Conservation (phyloP, 2,329 filamentous ascomycete species). For the Hypoxylon sp. region DNA sequence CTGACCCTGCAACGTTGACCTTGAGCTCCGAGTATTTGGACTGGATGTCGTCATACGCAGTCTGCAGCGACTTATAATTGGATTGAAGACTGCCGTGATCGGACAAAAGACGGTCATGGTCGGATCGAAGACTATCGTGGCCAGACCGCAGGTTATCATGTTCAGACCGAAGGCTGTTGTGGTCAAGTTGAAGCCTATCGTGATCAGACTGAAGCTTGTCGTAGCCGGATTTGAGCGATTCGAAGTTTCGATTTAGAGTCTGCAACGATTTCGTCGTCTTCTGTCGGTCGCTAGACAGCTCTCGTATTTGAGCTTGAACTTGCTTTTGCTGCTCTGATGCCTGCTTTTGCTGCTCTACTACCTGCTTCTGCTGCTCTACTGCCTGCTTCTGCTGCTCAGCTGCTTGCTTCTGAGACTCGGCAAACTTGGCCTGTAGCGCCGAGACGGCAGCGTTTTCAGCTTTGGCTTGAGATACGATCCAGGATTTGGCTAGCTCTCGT, state of each 20-base stretch:
- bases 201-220: constrained; percentile 9
- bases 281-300: constrained; percentile 14
- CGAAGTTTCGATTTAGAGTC: constrained; percentile 9
- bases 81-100: neutral
- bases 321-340: no score
- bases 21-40: constrained; percentile 23
- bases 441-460: constrained; percentile 23
- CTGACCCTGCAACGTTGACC: constrained; percentile 2
- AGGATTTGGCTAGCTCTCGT: neutral
- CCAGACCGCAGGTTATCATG: neutral
- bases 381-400: constrained; percentile 30
- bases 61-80: neutral
- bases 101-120: neutral
- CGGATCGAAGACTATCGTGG: neutral
- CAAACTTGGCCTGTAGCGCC: constrained; percentile 36
- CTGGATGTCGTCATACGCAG: constrained; percentile 3
- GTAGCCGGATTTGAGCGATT: constrained; percentile 12
- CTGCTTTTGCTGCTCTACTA: no score
- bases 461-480: constrained; percentile 1
- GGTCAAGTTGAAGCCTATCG: neutral
- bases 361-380: constrained; percentile 29
- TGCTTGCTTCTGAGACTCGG: constrained; percentile 27
- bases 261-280: constrained; percentile 5
- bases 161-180: constrained; percentile 11
- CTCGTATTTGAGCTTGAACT: constrained; percentile 16